Evolutionary conservation across 2,329 filamentous ascomycete genomes (phyloP).

Genomic region (Neofusicoccum umdonicola): DNA sequence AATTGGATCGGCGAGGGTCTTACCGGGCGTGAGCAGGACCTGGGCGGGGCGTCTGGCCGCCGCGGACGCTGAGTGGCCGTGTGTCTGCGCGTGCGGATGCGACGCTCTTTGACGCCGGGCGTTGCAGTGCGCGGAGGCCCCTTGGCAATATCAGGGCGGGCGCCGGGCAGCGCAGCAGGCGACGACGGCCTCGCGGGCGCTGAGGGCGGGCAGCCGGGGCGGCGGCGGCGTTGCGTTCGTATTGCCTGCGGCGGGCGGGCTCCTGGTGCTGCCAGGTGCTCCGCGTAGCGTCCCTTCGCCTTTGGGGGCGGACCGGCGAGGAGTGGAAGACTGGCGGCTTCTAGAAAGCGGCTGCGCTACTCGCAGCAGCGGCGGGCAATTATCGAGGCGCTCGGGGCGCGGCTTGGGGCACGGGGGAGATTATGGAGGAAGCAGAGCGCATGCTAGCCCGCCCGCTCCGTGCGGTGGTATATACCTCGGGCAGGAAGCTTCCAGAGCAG

Average conservation of each 20-base stretch:
- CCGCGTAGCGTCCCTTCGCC: background rate
- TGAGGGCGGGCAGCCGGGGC: background rate
- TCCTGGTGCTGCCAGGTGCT: background rate
- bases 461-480: background rate
- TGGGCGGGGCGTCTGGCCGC: background rate
- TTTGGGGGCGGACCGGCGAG: background rate
- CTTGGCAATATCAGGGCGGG: background rate
- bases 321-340: background rate
- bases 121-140: background rate
- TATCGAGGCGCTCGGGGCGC: background rate
- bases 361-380: background rate
- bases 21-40: constrained; percentile 1
- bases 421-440: background rate
- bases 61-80: constrained; percentile 5
- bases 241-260: background rate
- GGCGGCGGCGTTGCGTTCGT: background rate
- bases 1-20: constrained; percentile 9
- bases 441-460: background rate
- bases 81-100: background rate
- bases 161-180: background rate
- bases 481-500: background rate
- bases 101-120: background rate
- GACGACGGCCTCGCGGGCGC: no score
- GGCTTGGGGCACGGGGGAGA: background rate
- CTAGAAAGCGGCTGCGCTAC: background rate